Base-by-base conservation (phyloP, 2,329 filamentous ascomycete species). In the Stagonosporopsis tanaceti region DNA sequence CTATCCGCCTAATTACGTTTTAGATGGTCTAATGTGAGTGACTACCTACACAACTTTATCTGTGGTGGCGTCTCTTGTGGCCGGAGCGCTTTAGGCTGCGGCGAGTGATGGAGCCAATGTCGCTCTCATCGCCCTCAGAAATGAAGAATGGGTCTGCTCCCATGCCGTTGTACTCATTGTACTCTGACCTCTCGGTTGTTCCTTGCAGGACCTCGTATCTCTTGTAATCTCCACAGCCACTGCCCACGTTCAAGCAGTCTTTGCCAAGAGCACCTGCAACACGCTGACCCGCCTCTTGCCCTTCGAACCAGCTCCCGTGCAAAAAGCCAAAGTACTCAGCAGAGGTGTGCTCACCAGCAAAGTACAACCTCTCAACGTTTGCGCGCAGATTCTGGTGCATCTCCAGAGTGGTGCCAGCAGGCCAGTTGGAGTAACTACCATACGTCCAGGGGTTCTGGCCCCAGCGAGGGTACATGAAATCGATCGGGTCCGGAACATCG, bases 371-470 rank as follows among this genome's bases (percentile, higher is more conserved):
- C 8, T 81, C 81, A 0, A 87, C 74, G 58, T 89, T 89, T n/a
- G 87, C 85, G 1, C 88, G 82, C 11, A 90, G 77, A 62, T 90
- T 90, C 68, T 90, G 84, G 62, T 90, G 88, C 76, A 81, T 85
- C 66, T 89, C 84, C 0, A 90, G 77, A 0, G 84, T 87, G 40
- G 86, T 85, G 0, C 84, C 84, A 0, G 82, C 76, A 0, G 88
- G 88, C 88, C 87, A 90, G 69, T 89, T 89, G 35, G 85, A 87
- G 73, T 89, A 90, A 22, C 83, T 87, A 3, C 88, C 88, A 51
- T 82, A 85, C 0, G 80, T 66, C 81, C 82, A 83, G 2, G 80
- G 80, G 32, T 74, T 75, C 3, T 68, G 65, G 14, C 72, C 84
- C 86, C 85, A 88, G 37, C 85, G 80, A 1, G 87, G 87, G 60